Evolutionary conservation across 1,139 yeast genomes (phyloP), one percentile per base, ranked within the genome.

Genomic region (Wickerhamiella infanticola): DNA sequence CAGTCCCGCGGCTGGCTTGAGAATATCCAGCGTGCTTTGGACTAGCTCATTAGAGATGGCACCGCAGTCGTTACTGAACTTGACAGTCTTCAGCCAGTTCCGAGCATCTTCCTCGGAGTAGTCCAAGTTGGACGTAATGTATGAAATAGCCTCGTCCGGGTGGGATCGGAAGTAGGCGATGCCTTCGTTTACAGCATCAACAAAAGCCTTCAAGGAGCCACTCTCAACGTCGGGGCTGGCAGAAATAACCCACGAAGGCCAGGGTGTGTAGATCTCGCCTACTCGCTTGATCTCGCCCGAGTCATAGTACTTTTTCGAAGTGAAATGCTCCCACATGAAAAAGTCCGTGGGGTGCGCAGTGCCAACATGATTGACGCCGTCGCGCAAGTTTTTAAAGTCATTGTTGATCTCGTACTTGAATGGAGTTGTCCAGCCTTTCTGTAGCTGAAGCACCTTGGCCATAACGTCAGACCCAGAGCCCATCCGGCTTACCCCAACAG

Each of bases 251-350:
- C 95, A 86, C 1, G 94, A 82, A 6, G 96, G 90, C 96, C 96
- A 86, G 7, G 96, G 96, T 0, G 96, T 86, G 63, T 81, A 82
- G 46, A 86, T 84, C 54, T 81, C 84, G 8, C 95, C 96, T 51
- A 86, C 77, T 55, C 74, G 70, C 62, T 81, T 83, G 64, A 86
- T 79, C 57, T 85, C 95, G 13, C 75, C 72, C 48, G 66, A 72
- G 58, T 84, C 95, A 60, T 82, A 84, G 65, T 83, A 86, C 61
- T 75, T 78, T 59, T 85, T 86, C 41, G 88, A 76, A 4, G 96
- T 86, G 66, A 85, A 86, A 61, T 82, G 75, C 58, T 86, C 96
- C 96, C 96, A 86, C 94, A 86, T 82, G 63, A 86, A 86, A 1
- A 93, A 94, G 60, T 86, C 96, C 42, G 81, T 70, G 24, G 69